These are phyloP conservation scores for Annulohypoxylon moriforme DNA, from an alignment of 495 filamentous ascomycete genomes.

Conservation along the genomic window DNA sequence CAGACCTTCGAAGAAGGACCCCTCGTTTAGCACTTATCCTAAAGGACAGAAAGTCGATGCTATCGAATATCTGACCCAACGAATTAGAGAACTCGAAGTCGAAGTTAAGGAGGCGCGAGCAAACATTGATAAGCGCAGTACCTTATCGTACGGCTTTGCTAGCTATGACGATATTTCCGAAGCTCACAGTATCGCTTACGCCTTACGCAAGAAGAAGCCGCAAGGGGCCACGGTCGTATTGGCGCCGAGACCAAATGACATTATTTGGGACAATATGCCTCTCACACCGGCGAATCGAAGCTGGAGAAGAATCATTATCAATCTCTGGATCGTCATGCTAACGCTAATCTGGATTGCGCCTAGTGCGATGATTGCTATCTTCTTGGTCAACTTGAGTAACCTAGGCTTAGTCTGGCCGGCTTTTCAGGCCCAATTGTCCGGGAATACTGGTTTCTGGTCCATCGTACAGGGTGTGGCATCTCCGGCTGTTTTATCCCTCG, in stretches of 20 bases:
- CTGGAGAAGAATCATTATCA: constrained; percentile 80
- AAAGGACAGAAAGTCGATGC: constrained; percentile 86
- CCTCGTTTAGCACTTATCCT: constrained; percentile 63
- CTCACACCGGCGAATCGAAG: constrained; percentile 72
- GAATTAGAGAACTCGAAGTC: constrained; percentile 83
- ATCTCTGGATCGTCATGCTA: constrained; percentile 81
- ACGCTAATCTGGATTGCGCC: constrained; percentile 93
- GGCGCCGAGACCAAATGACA: constrained; percentile 87
- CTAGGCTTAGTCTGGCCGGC: constrained; percentile 81
- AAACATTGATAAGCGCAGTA: constrained; percentile 84
- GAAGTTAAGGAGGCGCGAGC: constrained; percentile 85
- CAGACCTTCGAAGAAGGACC: constrained; percentile 78
- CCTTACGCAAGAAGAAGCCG: constrained; percentile 80
- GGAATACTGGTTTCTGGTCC: constrained; percentile 76
- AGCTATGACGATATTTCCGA: constrained; percentile 89
- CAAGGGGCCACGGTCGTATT: constrained; percentile 81
- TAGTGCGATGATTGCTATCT: constrained; percentile 94
- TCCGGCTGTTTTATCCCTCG: constrained; percentile 88
- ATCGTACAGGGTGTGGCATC: constrained; percentile 93
- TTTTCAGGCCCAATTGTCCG: constrained; percentile 73
- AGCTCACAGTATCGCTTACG: constrained; percentile 88
- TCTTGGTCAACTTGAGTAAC: constrained; percentile 85
- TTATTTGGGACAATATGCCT: constrained; percentile 95
- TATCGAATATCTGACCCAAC: constrained; percentile 89
- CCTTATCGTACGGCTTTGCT: constrained; percentile 93